Evolutionary conservation across 306 rosid genomes (phyloP).

Genomic region (Crotalaria pallida): DNA sequence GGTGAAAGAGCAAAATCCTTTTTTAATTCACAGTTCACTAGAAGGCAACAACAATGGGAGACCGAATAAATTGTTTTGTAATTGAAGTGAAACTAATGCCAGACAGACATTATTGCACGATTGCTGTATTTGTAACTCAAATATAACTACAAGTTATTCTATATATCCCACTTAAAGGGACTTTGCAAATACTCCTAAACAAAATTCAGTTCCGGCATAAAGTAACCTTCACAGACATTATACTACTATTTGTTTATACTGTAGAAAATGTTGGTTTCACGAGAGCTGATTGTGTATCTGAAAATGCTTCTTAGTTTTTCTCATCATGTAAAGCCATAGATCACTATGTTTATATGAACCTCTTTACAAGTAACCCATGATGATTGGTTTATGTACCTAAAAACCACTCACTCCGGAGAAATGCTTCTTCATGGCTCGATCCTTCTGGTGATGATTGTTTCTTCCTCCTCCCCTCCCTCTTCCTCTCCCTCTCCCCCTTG

Average conservation of each 20-base stretch:
- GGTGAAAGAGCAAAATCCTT: not conserved
- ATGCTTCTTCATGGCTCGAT: conserved; percentile 81
- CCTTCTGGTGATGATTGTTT: conserved; percentile 66
- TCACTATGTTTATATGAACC: not conserved
- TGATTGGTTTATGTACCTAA: conserved; percentile 18
- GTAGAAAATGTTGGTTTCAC: not conserved
- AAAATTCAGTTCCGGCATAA: conserved; percentile 9
- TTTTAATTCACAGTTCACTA: not conserved
- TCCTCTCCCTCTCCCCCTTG: conserved; percentile 53
- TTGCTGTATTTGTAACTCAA: not conserved
- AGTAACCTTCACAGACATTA: conserved; percentile 17
- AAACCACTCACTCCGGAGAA: conserved; percentile 75
- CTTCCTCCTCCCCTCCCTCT: conserved; percentile 68
- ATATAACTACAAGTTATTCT: not conserved
- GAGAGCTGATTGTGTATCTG: not conserved
- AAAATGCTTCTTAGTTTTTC: not conserved
- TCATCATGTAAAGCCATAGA: not conserved
- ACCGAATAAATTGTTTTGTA: not conserved
- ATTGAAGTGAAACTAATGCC: not conserved
- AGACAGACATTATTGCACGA: not conserved
- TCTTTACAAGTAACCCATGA: not conserved
- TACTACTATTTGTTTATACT: not conserved
- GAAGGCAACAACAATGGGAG: not conserved
- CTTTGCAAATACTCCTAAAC: conserved; percentile 5
- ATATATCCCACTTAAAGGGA: not conserved